phyloP scores from a whole-genome alignment of 345 rosid species.

The Mallotus nudiflorus region DNA sequence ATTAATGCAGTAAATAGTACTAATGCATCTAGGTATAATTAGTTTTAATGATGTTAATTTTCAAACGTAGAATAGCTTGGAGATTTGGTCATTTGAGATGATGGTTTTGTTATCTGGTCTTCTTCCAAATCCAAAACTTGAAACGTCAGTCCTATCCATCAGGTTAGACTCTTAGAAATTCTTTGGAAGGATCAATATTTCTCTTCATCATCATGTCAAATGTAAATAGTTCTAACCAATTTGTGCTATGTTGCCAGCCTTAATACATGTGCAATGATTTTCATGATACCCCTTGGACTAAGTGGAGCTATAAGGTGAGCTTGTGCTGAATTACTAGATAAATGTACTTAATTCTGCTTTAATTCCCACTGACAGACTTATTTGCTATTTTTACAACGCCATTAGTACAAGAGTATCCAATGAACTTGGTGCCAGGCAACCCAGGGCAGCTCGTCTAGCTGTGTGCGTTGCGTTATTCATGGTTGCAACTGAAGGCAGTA shows the following conservation, averaged over 20 bases:
- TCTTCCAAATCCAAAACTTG: constrained; percentile 45
- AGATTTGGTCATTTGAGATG: constrained; percentile 48
- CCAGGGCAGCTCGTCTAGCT: constrained; percentile 26
- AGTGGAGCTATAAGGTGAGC: constrained; percentile 26
- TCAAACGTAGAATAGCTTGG: constrained; percentile 29
- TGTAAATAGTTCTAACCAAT: background rate
- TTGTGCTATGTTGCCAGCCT: constrained; percentile 16
- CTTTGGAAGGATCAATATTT: too few relatives aligned
- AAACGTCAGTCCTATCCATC: constrained; percentile 46
- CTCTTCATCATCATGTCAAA: background rate
- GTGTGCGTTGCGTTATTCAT: constrained; percentile 9
- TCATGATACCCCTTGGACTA: constrained; percentile 30
- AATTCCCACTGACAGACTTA: background rate
- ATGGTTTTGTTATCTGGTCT: constrained; percentile 43
- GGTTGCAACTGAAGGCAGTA: constrained; percentile 22
- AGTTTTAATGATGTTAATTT: background rate
- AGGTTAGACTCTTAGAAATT: constrained; percentile 14
- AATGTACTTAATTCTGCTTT: background rate
- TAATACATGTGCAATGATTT: constrained; percentile 14
- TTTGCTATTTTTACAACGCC: background rate
- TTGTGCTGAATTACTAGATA: background rate
- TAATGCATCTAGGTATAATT: background rate
- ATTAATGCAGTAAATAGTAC: background rate
- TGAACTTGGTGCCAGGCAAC: constrained; percentile 32
- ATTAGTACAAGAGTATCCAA: constrained; percentile 35